These are phyloP conservation scores for Corrigiola litoralis DNA, from an alignment of 179 eudicot species.

Conservation along the genomic window DNA sequence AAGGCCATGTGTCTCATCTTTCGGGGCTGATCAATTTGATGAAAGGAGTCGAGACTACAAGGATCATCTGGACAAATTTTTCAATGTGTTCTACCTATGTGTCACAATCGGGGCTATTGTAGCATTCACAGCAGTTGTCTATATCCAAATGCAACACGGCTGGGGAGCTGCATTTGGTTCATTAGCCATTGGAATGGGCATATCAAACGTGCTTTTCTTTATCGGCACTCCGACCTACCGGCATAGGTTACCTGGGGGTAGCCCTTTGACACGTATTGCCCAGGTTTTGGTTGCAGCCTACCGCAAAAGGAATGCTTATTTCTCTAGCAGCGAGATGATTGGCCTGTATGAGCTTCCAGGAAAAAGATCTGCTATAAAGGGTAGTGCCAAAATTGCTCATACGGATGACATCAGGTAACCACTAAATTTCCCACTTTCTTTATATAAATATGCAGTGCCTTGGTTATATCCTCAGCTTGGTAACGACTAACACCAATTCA, in stretches of 20 bases:
- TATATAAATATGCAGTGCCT: no score
- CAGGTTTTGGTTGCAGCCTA: conserved; percentile 82
- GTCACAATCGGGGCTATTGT: conserved; percentile 82
- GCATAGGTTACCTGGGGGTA: conserved; percentile 89
- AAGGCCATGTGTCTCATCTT: conserved; percentile 87
- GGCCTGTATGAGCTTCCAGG: conserved; percentile 90
- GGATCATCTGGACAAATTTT: conserved; percentile 70
- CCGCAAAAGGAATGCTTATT: conserved; percentile 57
- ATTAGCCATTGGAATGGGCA: conserved; percentile 73
- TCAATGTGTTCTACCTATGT: conserved; percentile 77
- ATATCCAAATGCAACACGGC: conserved; percentile 75
- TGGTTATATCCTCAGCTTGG: no score
- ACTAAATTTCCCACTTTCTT: not conserved
- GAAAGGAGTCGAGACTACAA: conserved; percentile 66
- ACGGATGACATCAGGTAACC: conserved; percentile 66
- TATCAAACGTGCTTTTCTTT: conserved; percentile 72
- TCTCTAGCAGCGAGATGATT: conserved; percentile 54
- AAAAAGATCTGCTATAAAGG: conserved; percentile 68
- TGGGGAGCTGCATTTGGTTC: conserved; percentile 90
- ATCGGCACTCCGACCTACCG: conserved; percentile 75
- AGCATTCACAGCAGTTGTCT: conserved; percentile 82
- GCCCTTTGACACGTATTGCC: conserved; percentile 81
- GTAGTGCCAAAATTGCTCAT: conserved; percentile 75
- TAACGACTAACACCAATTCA: no score
- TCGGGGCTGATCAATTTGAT: conserved; percentile 91